Base-by-base conservation (phyloP, 2,329 filamentous ascomycete species). In the Davidsoniella virescens region DNA sequence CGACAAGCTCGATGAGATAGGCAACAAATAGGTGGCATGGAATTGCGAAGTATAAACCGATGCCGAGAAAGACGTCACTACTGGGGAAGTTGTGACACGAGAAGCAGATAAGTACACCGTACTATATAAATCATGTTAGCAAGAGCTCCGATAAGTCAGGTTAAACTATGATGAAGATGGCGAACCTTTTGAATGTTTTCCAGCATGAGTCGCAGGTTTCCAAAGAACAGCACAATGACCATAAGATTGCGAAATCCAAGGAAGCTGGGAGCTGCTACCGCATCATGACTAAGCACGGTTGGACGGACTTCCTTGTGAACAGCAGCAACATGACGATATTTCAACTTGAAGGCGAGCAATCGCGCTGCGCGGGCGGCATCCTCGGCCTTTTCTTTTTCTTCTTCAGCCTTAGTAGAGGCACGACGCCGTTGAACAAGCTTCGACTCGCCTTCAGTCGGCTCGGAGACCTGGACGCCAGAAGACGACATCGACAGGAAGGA, bases 161-260 rank as follows among this genome's bases (percentile, higher is more conserved):
- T 29, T 18, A 44, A 14, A 14, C 14, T 14, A 18, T 16, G 56
- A 56, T 23, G 9, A 18, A 46, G 29, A 14, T 20, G 43, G 12
- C 33, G 54, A 62, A 86, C 85, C 74, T 95, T 95, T 70, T 90
- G 85, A 57, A 90, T 86, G 62, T 98, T 98, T 66, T 96, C 92
- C 61, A 98, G 87, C 69, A 96, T 86, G 59, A 98, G 72, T 56
- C 92, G 81, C 47, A 98, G 67, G 62, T 98, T 98, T 59, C 88
- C 92, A 46, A 90, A 87, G 60, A 96, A 86, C 54, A 94, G 67
- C 37, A 95, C 86, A 60, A 96, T 81, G 38, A 94, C 84, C 86
- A 95, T 94, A 55, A 98, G 74, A 62, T 98, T 98, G 54, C 90
- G 75, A 62, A 98, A 96, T 0, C 92, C 92, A 14, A 94, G 68